Evolutionary conservation across 129 eudicot genomes (phyloP).

Genomic region (Flaveria linearis): DNA sequence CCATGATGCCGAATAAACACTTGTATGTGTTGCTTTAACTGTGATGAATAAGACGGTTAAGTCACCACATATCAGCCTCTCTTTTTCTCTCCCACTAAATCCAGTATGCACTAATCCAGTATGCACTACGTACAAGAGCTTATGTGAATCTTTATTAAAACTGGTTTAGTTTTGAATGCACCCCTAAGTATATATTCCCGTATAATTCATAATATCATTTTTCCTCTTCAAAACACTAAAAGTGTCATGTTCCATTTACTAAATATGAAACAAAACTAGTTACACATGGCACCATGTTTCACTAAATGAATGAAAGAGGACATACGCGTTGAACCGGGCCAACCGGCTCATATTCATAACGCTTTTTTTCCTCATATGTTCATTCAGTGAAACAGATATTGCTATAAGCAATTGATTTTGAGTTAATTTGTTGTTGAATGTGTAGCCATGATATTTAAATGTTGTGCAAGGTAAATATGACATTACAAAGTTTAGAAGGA

Average conservation of each 20-base stretch:
- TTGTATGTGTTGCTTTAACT: too few relatives aligned
- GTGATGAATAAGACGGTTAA: too few relatives aligned
- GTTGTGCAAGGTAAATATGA: not conserved
- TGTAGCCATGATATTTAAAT: not conserved
- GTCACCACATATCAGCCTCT: too few relatives aligned
- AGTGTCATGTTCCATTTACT: not conserved
- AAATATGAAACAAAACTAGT: not conserved
- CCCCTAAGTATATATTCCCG: not conserved
- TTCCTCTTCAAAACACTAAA: not conserved
- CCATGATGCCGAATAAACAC: too few relatives aligned
- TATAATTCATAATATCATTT: too few relatives aligned
- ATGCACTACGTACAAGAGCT: too few relatives aligned
- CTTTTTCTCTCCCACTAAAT: too few relatives aligned
- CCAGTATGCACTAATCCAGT: too few relatives aligned
- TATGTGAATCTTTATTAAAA: too few relatives aligned
- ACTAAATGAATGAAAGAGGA: not conserved
- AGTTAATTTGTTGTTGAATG: not conserved
- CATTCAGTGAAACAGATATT: not conserved
- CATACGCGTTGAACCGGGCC: not conserved
- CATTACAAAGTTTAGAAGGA: not conserved
- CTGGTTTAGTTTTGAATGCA: not conserved
- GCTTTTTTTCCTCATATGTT: not conserved
- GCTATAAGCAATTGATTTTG: not conserved
- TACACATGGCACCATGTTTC: not conserved
- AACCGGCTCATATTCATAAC: not conserved